Percentiles rank a stretch among this genome's conserved stretches.
phyloP scores from a whole-genome alignment of 116 monocot species.

The Posidonia oceanica region DNA sequence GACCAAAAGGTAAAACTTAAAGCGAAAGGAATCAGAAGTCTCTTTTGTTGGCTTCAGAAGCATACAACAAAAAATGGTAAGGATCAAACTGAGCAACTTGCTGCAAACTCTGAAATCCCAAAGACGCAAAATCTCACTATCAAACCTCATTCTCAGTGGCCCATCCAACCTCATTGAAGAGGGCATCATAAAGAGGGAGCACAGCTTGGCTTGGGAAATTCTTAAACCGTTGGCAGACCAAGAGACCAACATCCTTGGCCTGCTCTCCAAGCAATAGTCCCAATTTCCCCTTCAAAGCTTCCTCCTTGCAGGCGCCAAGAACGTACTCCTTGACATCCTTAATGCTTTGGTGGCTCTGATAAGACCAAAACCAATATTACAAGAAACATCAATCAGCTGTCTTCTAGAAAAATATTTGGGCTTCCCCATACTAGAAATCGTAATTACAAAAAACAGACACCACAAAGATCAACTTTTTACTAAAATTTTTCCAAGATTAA shows the following conservation, averaged over 20 bases:
- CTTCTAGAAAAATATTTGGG: not conserved
- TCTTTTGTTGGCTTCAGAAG: slow-evolving; percentile 61
- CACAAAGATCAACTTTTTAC: not conserved
- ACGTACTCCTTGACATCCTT: slow-evolving; percentile 55
- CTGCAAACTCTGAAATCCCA: not conserved
- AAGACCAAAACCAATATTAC: not conserved
- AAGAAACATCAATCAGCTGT: not conserved
- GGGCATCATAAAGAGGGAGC: slow-evolving; percentile 60
- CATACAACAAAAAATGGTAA: not conserved
- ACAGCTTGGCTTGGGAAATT: slow-evolving; percentile 75
- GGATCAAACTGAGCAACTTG: too few species aligned
- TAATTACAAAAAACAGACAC: not conserved
- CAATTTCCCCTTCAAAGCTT: slow-evolving; percentile 36
- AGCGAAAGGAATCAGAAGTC: slow-evolving; percentile 61
- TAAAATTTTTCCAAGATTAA: not conserved
- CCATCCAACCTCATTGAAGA: slow-evolving; percentile 88
- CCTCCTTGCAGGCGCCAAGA: slow-evolving; percentile 38
- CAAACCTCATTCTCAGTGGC: slow-evolving; percentile 95
- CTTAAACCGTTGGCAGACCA: slow-evolving; percentile 74
- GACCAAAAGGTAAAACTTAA: slow-evolving; percentile 69
- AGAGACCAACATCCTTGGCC: slow-evolving; percentile 41
- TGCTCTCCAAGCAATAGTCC: slow-evolving; percentile 32
- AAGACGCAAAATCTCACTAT: not conserved
- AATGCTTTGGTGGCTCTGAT: slow-evolving; percentile 50
- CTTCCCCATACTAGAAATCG: not conserved